These are phyloP conservation scores for Trebouxia sp. DNA, from an alignment of 139 green algal species.

Conservation along the genomic window DNA sequence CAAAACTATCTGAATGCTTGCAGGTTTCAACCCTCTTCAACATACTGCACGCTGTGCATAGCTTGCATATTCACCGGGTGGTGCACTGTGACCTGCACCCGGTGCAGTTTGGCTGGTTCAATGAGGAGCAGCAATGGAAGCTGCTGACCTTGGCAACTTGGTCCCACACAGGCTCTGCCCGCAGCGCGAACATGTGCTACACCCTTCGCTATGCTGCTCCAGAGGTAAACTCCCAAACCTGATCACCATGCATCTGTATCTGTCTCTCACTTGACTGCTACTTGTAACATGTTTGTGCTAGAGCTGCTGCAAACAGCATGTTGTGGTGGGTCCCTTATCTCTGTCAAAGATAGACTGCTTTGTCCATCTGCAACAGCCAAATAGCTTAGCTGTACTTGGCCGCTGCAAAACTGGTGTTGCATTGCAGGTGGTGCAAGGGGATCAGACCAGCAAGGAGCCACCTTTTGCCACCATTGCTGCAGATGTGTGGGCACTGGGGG, in stretches of 20 bases:
- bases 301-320: too few species aligned
- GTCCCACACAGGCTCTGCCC: slow-evolving; percentile 3
- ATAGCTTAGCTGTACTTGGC: too few species aligned
- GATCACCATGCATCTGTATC: not conserved
- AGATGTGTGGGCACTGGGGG: slow-evolving; percentile 12
- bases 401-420: not conserved
- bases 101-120: slow-evolving; percentile 18
- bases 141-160: not conserved
- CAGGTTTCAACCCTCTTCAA: slow-evolving; percentile 8
- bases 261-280: not conserved
- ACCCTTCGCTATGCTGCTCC: slow-evolving; percentile 11
- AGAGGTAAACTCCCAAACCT: not conserved
- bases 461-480: not conserved
- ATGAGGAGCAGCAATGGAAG: slow-evolving; percentile 15
- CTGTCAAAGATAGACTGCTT: too few species aligned
- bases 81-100: slow-evolving; percentile 4
- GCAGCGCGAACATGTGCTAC: slow-evolving; percentile 6
- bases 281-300: too few species aligned
- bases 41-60: not conserved
- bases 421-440: slow-evolving; percentile 1
- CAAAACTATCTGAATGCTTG: too few species aligned
- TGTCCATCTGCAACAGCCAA: too few species aligned
- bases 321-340: too few species aligned
- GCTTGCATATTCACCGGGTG: slow-evolving; percentile 1
- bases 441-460: slow-evolving; percentile 1